Evolutionary conservation across 768 basidiomycete species (phyloP).

Genomic region (Boletus reticulatus): DNA sequence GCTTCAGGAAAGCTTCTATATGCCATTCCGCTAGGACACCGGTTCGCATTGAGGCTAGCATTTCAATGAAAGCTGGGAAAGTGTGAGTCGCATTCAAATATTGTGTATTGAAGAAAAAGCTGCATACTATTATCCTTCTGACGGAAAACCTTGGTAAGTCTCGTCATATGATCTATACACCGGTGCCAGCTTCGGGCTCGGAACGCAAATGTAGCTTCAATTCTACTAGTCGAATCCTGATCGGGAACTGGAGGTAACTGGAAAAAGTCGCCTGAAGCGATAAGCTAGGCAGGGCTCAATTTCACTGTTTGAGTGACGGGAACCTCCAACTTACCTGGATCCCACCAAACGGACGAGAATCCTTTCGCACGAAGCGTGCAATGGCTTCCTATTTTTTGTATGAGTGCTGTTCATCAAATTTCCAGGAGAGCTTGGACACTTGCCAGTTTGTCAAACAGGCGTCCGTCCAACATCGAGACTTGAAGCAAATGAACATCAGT

Average conservation of each 20-base stretch:
- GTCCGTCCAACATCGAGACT: constrained; percentile 80
- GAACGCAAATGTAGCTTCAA: constrained; percentile 61
- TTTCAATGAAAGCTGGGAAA: constrained; percentile 77
- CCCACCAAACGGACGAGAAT: constrained; percentile 57
- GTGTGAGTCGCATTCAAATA: neutral
- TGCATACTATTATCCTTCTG: constrained; percentile 57
- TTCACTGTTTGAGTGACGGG: neutral
- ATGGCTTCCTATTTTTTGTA: constrained; percentile 31
- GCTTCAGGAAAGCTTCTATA: constrained; percentile 60
- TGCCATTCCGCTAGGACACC: constrained; percentile 67
- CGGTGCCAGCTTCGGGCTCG: constrained; percentile 59
- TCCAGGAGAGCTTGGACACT: constrained; percentile 34
- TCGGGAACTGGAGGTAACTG: constrained; percentile 73
- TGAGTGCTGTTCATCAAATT: constrained; percentile 1
- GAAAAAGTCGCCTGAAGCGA: constrained; percentile 78
- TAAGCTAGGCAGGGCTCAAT: constrained; percentile 43
- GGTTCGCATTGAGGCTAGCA: constrained; percentile 98
- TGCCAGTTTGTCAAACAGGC: constrained; percentile 69
- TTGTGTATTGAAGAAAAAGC: neutral
- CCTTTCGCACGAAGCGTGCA: constrained; percentile 42
- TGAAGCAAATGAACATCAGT: neutral
- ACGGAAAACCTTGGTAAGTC: constrained; percentile 66
- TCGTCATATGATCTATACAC: constrained; percentile 46
- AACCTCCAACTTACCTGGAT: constrained; percentile 46
- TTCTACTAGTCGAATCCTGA: constrained; percentile 45